Percentiles rank a stretch among this genome's conserved stretches.
Conservation (phyloP, 148 eudicot species). For the Chenopodium suecicum region DNA sequence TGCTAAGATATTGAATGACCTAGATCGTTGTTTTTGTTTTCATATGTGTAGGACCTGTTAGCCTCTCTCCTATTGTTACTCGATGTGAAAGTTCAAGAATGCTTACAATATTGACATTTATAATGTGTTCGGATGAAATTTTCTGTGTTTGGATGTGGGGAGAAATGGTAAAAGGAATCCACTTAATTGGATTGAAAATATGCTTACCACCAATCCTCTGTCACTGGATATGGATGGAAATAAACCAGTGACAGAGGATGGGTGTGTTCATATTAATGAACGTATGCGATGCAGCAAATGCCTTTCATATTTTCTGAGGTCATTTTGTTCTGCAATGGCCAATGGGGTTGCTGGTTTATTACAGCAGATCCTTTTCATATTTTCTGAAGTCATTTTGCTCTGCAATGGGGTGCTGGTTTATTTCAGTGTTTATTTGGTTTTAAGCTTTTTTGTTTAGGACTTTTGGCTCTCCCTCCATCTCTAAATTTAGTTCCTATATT, state of each 20-base stretch:
- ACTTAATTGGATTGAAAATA: too few species aligned
- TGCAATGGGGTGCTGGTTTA: background rate
- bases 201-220: too few species aligned
- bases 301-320: background rate
- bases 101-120: background rate
- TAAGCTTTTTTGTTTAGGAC: background rate
- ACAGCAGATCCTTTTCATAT: background rate
- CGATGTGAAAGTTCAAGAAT: background rate
- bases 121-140: background rate
- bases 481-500: too few species aligned
- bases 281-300: background rate
- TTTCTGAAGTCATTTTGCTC: background rate
- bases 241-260: background rate
- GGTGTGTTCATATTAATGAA: background rate
- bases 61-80: background rate
- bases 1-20: background rate
- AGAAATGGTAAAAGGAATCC: too few species aligned
- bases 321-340: background rate
- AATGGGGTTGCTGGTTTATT: background rate
- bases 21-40: background rate
- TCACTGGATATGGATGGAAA: background rate
- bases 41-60: background rate
- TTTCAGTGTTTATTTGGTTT: background rate
- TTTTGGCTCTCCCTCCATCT: too few species aligned
- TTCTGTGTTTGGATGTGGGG: background rate